Conservation (phyloP, 2,329 filamentous ascomycete genomes). For the Diaporthe caulivora region DNA sequence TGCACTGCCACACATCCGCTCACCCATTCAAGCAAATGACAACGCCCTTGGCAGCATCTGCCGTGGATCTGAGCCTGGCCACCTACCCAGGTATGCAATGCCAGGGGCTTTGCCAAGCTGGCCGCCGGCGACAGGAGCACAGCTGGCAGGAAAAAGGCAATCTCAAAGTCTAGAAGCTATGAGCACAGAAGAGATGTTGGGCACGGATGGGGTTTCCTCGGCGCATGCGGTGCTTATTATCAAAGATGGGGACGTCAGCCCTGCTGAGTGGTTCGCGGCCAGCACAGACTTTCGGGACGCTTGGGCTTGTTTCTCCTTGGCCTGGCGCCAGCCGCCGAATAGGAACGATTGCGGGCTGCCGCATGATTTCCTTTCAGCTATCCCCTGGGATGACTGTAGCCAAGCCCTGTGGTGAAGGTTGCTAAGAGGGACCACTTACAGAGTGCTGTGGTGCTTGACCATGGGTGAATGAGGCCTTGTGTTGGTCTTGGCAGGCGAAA, state of each 20-base stretch:
- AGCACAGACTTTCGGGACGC: conserved; percentile 1
- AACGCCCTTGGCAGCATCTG: neutral
- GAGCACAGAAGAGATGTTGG: too few relatives aligned
- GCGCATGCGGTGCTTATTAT: neutral
- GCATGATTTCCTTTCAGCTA: neutral
- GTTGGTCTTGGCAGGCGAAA: neutral
- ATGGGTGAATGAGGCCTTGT: neutral
- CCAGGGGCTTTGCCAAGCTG: neutral
- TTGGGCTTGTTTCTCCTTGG: conserved; percentile 12
- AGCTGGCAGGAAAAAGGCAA: neutral
- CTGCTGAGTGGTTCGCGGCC: conserved; percentile 3
- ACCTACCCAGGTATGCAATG: neutral
- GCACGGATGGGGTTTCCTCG: neutral
- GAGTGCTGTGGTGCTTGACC: neutral
- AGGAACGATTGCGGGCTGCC: neutral
- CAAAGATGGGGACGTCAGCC: neutral
- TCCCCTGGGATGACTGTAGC: neutral
- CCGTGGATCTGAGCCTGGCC: neutral
- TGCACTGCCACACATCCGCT: neutral
- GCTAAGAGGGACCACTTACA: neutral
- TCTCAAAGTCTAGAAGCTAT: neutral
- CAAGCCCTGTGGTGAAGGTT: neutral
- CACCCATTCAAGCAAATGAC: neutral
- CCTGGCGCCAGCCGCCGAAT: neutral
- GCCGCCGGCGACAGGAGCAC: conserved; percentile 5